Evolutionary conservation across 2,329 filamentous ascomycete genomes (phyloP).

Genomic region (Penicillium palitans): DNA sequence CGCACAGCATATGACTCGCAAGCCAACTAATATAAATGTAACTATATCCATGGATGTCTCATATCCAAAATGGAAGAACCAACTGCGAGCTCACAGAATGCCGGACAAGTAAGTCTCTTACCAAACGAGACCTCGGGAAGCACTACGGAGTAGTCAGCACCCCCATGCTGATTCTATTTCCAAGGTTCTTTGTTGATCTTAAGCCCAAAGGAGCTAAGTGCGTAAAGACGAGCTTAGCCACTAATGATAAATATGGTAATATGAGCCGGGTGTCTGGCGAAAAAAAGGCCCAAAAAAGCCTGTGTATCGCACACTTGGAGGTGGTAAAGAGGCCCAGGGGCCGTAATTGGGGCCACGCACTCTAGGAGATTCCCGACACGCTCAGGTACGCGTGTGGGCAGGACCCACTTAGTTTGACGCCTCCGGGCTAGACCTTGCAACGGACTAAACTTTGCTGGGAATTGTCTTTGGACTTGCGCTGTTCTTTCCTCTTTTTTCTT

Average conservation of each 20-base stretch:
- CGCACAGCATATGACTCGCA: not conserved
- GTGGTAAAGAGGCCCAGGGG: constrained; percentile 1
- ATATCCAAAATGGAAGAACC: not conserved
- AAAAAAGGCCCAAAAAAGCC: constrained; percentile 4
- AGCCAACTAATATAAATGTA: not conserved
- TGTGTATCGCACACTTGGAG: constrained; percentile 1
- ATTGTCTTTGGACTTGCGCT: not conserved
- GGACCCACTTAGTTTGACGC: constrained; percentile 21
- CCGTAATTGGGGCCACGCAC: constrained; percentile 14
- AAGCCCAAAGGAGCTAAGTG: constrained; percentile 13
- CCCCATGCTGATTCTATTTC: constrained; percentile 6
- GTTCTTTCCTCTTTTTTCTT: not conserved
- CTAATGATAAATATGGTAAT: constrained; percentile 6
- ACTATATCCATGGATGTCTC: not conserved
- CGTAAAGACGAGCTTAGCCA: not conserved
- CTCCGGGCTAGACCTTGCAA: constrained; percentile 27
- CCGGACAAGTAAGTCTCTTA: not conserved
- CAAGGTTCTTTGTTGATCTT: constrained; percentile 16
- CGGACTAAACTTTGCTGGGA: constrained; percentile 24
- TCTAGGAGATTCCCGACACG: not conserved
- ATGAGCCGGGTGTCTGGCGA: constrained; percentile 8
- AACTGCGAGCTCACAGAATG: not conserved
- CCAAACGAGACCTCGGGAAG: not conserved
- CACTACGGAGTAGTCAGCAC: not conserved
- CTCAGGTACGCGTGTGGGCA: constrained; percentile 14